phyloP scores from a whole-genome alignment of 495 filamentous ascomycete species.

The Symbiotaphrina buchneri region DNA sequence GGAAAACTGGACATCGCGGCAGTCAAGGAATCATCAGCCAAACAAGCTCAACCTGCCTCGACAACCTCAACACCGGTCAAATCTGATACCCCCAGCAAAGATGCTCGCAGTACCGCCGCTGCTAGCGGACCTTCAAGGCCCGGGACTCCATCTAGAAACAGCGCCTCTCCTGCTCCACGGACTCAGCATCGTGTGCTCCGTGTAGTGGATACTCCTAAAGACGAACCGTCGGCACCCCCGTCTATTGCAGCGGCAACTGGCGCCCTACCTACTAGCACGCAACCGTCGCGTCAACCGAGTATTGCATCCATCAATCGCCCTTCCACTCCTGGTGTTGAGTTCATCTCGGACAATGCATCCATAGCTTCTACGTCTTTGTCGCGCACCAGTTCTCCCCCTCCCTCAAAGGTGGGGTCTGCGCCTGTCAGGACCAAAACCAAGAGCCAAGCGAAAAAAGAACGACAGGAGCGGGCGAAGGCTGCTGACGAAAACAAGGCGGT shows the following conservation, averaged over 20 bases:
- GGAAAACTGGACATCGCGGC: slow-evolving; percentile 41
- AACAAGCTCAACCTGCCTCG: slow-evolving; percentile 14
- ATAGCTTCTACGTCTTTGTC: slow-evolving; percentile 61
- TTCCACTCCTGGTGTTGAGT: slow-evolving; percentile 57
- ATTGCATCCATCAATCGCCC: slow-evolving; percentile 38
- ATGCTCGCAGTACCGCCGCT: too few species aligned
- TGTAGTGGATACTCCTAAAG: neutral
- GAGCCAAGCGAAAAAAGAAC: slow-evolving; percentile 73
- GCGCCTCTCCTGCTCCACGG: too few species aligned
- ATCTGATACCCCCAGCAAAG: neutral
- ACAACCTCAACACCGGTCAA: slow-evolving; percentile 7
- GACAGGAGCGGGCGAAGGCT: slow-evolving; percentile 35
- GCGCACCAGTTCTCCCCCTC: slow-evolving; percentile 66
- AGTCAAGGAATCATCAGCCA: slow-evolving; percentile 10
- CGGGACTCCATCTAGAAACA: too few species aligned
- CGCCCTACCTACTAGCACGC: too few species aligned
- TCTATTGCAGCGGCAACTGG: slow-evolving; percentile 12
- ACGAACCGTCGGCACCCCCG: slow-evolving; percentile 14
- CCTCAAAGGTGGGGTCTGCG: slow-evolving; percentile 48
- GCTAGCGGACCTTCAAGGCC: too few species aligned
- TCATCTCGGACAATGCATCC: slow-evolving; percentile 54
- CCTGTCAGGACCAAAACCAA: slow-evolving; percentile 67
- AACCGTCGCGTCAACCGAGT: slow-evolving; percentile 33
- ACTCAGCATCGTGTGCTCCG: too few species aligned
- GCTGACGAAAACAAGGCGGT: slow-evolving; percentile 37